Percentiles rank a stretch among this genome's conserved stretches.
Conservation (phyloP, 352 stramenopile genomes). For the Globisporangium rhizosaccharum region DNA sequence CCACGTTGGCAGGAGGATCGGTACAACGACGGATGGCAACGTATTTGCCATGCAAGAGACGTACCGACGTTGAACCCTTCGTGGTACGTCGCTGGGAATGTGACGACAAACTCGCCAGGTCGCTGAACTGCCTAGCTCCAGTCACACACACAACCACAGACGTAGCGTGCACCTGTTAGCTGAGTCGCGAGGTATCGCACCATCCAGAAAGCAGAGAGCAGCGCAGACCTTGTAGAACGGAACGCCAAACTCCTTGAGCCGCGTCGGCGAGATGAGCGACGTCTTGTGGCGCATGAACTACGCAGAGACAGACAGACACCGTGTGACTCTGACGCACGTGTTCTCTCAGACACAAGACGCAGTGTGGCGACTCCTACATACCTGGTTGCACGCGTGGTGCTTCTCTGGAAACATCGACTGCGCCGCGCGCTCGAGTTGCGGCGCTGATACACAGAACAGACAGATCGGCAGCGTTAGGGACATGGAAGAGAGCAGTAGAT, state of each 20-base stretch:
- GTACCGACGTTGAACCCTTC: conserved; percentile 87
- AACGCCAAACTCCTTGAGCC: conserved; percentile 80
- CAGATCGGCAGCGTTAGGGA: neutral
- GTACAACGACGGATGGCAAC: neutral
- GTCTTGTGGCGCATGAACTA: conserved; percentile 94
- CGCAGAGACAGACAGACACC: neutral
- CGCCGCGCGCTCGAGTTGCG: conserved; percentile 78
- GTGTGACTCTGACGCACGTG: too few species aligned
- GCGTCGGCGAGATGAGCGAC: conserved; percentile 81
- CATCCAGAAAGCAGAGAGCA: neutral
- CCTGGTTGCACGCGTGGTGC: conserved; percentile 68
- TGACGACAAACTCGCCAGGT: conserved; percentile 91
- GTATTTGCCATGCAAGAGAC: conserved; percentile 19
- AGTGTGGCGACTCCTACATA: conserved; percentile 9
- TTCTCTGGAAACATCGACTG: conserved; percentile 88
- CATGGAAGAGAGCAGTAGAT: neutral
- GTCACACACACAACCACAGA: neutral
- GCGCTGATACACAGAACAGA: conserved; percentile 11
- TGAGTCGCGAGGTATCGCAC: neutral
- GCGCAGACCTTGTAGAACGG: conserved; percentile 57
- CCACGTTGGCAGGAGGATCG: neutral
- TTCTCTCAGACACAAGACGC: too few species aligned
- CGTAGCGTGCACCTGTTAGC: neutral
- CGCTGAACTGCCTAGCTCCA: conserved; percentile 59
- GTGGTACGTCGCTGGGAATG: conserved; percentile 87